phyloP scores from a whole-genome alignment of 331 rosid genomes.

The Malus hybrid region DNA sequence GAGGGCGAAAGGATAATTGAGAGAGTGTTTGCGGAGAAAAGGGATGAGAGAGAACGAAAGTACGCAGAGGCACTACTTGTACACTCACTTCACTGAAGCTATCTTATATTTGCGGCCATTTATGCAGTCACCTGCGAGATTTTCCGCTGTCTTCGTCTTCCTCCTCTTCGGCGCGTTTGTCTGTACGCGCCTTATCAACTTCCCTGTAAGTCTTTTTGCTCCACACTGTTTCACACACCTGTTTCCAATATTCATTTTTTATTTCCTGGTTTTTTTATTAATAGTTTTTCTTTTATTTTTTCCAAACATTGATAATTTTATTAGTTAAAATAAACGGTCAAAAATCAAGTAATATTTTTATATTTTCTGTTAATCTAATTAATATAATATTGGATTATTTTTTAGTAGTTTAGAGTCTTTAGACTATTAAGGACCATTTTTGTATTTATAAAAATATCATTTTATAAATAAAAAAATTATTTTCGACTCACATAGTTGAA shows the following conservation, averaged over 20 bases:
- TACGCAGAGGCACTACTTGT: neutral
- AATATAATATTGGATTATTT: too few species aligned
- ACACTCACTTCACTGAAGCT: neutral
- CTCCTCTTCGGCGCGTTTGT: constrained; percentile 56
- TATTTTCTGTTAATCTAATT: too few species aligned
- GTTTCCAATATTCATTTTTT: neutral
- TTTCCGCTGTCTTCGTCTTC: constrained; percentile 19
- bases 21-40: neutral
- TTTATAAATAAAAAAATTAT: too few species aligned
- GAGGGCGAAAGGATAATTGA: neutral
- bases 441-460: too few species aligned
- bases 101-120: neutral
- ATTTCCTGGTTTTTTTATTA: neutral
- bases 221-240: neutral
- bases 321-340: too few species aligned
- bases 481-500: too few species aligned
- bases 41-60: neutral
- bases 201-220: constrained; percentile 31
- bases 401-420: too few species aligned
- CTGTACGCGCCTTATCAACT: constrained; percentile 37
- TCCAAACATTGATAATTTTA: too few species aligned
- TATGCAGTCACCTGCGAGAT: constrained; percentile 36
- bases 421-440: too few species aligned
- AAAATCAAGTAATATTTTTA: too few species aligned
- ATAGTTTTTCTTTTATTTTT: too few species aligned